Percentiles rank a stretch among this genome's conserved stretches.
phyloP scores from a whole-genome alignment of 2,329 filamentous ascomycete species.

The Venturia nashicola region DNA sequence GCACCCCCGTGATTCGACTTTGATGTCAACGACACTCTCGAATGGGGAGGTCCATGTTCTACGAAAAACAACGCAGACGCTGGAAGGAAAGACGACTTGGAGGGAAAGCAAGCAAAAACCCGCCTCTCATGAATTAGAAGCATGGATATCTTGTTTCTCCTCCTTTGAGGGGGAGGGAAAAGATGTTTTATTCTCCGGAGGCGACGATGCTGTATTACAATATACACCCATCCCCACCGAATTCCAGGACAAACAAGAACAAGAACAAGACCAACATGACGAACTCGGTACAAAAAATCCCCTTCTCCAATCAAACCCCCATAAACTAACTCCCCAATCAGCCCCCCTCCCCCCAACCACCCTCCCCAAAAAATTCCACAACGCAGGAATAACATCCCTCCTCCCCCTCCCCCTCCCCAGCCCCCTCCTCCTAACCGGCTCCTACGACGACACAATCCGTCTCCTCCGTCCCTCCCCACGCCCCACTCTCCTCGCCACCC shows the following conservation, averaged over 20 bases:
- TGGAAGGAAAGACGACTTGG: constrained; percentile 15
- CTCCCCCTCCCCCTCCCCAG: constrained; percentile 47
- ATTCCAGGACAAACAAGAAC: constrained; percentile 11
- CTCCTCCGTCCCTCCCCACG: constrained; percentile 40
- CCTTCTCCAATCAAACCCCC: neutral
- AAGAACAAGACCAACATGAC: constrained; percentile 3
- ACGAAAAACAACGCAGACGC: constrained; percentile 10
- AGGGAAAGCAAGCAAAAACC: neutral
- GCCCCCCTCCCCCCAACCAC: too few relatives aligned
- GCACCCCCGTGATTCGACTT: constrained; percentile 44
- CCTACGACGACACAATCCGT: constrained; percentile 78
- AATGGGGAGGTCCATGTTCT: constrained; percentile 44
- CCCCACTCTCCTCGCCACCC: constrained; percentile 46
- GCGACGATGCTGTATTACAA: constrained; percentile 56
- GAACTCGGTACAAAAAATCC: constrained; percentile 9
- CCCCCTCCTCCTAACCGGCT: constrained; percentile 64
- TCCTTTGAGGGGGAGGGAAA: constrained; percentile 17
- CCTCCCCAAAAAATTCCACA: constrained; percentile 43
- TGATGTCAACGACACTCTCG: constrained; percentile 61
- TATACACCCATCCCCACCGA: constrained; percentile 11
- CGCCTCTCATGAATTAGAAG: constrained; percentile 44
- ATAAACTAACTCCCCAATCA: neutral
- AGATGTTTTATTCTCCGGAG: constrained; percentile 52
- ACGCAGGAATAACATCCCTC: constrained; percentile 81
- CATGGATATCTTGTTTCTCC: constrained; percentile 56